Percentiles rank a stretch among this genome's conserved stretches.
These are phyloP conservation scores for Malassezia furfur DNA, from an alignment of 1,284 basidiomycete species.

Conservation along the genomic window DNA sequence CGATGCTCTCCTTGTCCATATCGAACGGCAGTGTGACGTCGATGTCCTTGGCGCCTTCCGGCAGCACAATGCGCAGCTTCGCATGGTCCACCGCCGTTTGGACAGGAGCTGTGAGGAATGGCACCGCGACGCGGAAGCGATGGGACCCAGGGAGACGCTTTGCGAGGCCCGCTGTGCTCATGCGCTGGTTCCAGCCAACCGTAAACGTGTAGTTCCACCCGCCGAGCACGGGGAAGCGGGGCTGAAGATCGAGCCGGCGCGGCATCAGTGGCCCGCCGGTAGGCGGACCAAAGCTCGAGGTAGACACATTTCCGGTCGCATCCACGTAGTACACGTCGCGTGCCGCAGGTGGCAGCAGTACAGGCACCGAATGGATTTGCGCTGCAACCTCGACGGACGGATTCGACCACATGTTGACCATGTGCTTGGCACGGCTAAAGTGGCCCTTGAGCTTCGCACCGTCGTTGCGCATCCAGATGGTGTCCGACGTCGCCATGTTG, in stretches of 20 bases:
- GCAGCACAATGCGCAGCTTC: constrained; percentile 69
- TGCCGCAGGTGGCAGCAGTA: constrained; percentile 16
- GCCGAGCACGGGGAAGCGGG: constrained; percentile 84
- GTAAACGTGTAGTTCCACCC: constrained; percentile 97
- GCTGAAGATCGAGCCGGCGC: constrained; percentile 63
- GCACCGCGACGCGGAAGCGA: constrained; percentile 64
- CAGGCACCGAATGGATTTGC: constrained; percentile 4
- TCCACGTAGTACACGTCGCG: constrained; percentile 34
- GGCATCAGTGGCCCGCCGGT: constrained; percentile 37
- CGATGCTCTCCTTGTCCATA: constrained; percentile 57
- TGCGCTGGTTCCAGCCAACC: constrained; percentile 73
- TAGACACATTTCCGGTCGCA: constrained; percentile 86
- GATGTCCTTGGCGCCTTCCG: constrained; percentile 77
- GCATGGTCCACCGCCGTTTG: constrained; percentile 74
- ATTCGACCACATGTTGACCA: constrained; percentile 61
- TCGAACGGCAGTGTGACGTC: constrained; percentile 68
- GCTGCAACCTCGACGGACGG: constrained; percentile 55
- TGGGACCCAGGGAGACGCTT: constrained; percentile 51
- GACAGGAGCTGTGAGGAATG: constrained; percentile 72
- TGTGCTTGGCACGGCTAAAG: constrained; percentile 83
- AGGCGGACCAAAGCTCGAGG: constrained; percentile 64
- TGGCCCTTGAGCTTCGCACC: constrained; percentile 88
- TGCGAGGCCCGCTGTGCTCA: constrained; percentile 9
- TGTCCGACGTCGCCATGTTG: constrained; percentile 85
- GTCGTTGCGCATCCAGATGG: constrained; percentile 71